phyloP scores from a whole-genome alignment of 2,329 filamentous ascomycete species.

The Sarocladiaceae sp. region DNA sequence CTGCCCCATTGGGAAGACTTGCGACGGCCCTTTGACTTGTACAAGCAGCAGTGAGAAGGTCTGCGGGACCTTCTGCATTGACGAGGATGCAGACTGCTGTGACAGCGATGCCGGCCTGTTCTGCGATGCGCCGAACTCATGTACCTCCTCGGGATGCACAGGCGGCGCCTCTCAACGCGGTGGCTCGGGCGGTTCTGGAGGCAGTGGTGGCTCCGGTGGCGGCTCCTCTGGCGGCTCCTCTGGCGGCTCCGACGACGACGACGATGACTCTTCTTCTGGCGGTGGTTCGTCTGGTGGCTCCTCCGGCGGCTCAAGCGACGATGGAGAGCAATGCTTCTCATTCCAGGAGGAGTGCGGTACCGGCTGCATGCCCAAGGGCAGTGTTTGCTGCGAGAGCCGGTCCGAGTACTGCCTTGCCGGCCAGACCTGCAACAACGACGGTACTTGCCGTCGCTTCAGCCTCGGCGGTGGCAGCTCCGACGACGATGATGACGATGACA shows the following conservation, averaged over 20 bases:
- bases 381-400: slow-evolving; percentile 11
- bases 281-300: neutral
- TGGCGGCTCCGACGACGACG: too few relatives aligned
- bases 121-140: slow-evolving; percentile 9
- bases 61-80: slow-evolving; percentile 17
- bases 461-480: neutral
- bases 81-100: slow-evolving; percentile 13
- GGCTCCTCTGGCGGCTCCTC: neutral
- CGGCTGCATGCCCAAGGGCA: slow-evolving; percentile 16
- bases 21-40: slow-evolving; percentile 23
- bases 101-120: slow-evolving; percentile 1
- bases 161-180: neutral
- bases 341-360: slow-evolving; percentile 15
- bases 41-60: slow-evolving; percentile 14
- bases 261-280: neutral
- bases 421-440: slow-evolving; percentile 11
- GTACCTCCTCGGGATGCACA: slow-evolving; percentile 6
- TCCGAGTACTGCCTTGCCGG: slow-evolving; percentile 10
- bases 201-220: neutral
- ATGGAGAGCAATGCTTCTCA: neutral
- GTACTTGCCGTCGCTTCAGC: slow-evolving; percentile 7
- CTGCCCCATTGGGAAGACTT: slow-evolving; percentile 25
- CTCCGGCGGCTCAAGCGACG: neutral
- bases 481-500: neutral
- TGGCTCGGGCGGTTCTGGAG: neutral